A percentile compares a stretch with the other conserved stretches of the same genome.
phyloP scores from a whole-genome alignment of 2,329 filamentous ascomycete genomes.

The Paecilomyces sp. region DNA sequence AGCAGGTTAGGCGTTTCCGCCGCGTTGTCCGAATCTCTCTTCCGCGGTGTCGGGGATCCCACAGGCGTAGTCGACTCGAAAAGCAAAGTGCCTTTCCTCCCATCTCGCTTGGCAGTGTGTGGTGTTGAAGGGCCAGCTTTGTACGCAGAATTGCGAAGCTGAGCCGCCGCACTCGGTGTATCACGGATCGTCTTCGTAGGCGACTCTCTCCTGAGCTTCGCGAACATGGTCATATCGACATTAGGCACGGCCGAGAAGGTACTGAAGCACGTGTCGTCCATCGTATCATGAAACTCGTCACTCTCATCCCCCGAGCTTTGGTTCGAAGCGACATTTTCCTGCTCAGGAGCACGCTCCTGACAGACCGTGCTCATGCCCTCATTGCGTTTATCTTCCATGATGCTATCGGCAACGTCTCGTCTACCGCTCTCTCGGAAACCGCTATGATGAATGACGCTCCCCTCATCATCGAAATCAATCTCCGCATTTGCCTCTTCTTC shows the following conservation, averaged over 20 bases:
- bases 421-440: conserved; percentile 5
- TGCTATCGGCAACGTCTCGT: conserved; percentile 24
- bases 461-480: conserved; percentile 19
- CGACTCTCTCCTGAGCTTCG: conserved; percentile 59
- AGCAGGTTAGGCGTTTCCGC: conserved; percentile 69
- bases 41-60: conserved; percentile 43
- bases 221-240: conserved; percentile 72
- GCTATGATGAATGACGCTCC: conserved; percentile 14
- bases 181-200: conserved; percentile 45
- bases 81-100: conserved; percentile 14
- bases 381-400: conserved; percentile 30
- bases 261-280: conserved; percentile 57
- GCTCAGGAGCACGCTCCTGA: conserved; percentile 17
- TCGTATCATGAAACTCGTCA: conserved; percentile 25
- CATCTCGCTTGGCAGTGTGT: conserved; percentile 37
- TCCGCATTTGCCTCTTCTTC: conserved; percentile 15
- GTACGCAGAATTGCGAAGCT: conserved; percentile 8
- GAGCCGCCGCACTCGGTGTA: conserved; percentile 36
- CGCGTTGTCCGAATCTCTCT: conserved; percentile 35
- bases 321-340: conserved; percentile 12
- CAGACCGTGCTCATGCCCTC: conserved; percentile 38
- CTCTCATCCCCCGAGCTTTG: conserved; percentile 20
- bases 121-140: conserved; percentile 35
- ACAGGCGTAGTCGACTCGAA: conserved; percentile 27
- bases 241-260: conserved; percentile 78